Base-by-base conservation (phyloP, 2,329 filamentous ascomycete species). In the Phaeosphaeria sp. region DNA sequence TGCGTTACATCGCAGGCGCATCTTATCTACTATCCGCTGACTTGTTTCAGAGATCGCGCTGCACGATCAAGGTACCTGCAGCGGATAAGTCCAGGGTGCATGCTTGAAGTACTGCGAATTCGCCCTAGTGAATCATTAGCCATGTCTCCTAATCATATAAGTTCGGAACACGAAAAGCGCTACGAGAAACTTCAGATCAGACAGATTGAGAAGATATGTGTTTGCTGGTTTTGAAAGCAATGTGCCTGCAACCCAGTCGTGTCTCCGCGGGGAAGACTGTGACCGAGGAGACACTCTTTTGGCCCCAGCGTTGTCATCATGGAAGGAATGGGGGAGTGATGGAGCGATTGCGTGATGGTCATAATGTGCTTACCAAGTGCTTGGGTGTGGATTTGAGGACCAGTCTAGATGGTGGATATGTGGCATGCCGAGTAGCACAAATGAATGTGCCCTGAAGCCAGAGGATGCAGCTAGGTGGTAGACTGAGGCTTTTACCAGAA, bases 221-320 rank as follows among this genome's bases (percentile, higher is more conserved):
- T 43, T 65, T 62, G 65, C 64, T 69, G 66, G 68, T 59, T 54
- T 42, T 54, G 53, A 60, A 71, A 67, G 61, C 68, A 68, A 47
- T 48, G 53, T 64, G 65, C 62, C 65, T 68, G 53, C 63, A 25
- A 64, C 61, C 55, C 59, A 45, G 20, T 44, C n/a, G n/a, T 30
- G 44, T 25, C 44, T 45, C 56, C n/a, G 9, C 20, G 36, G 49
- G n/a, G 45, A 11, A 48, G 18, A 24, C 11, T n/a, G n/a, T n/a
- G 42, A 51, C 17, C 22, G 51, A 47, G 52, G 60, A 66, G 59
- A 63, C 67, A 62, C 61, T 74, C 65, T 65, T 73, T 68, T 74
- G 72, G 72, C 72, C 72, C 72, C 71, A 74, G 71, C 72, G 65
- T 65, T 68, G 63, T 74, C 72, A 71, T 74, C 72, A 73, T 65